These are phyloP conservation scores for Alopecurus myosuroides DNA, from an alignment of 176 grass and related monocot genomes.

Conservation along the genomic window DNA sequence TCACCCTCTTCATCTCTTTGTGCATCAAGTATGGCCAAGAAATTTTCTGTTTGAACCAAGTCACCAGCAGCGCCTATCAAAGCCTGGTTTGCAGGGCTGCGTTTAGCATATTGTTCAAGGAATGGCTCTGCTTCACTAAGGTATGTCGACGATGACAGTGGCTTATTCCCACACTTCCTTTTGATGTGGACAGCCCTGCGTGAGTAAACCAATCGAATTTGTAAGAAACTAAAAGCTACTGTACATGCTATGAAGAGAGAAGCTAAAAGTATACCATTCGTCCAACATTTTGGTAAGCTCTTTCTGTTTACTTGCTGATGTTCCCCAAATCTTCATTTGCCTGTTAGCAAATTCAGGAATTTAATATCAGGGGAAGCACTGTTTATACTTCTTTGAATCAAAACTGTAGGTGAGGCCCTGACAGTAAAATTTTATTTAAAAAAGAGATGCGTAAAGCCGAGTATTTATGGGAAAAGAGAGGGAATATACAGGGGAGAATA, in stretches of 20 bases:
- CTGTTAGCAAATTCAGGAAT: constrained; percentile 37
- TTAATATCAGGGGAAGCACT: constrained; percentile 24
- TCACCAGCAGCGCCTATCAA: constrained; percentile 86
- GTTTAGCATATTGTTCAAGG: constrained; percentile 87
- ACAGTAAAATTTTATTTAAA: background rate
- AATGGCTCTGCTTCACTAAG: constrained; percentile 94
- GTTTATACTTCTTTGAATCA: background rate
- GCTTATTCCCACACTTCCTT: constrained; percentile 76
- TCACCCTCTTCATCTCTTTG: constrained; percentile 91
- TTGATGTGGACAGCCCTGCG: constrained; percentile 79
- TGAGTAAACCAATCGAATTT: constrained; percentile 8
- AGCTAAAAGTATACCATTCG: constrained; percentile 78
- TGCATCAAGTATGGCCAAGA: constrained; percentile 71
- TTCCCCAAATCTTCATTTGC: constrained; percentile 95
- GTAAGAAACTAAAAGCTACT: background rate
- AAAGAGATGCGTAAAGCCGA: background rate
- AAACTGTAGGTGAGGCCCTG: background rate
- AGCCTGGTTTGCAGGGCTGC: constrained; percentile 74
- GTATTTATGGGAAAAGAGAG: background rate
- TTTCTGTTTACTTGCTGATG: constrained; percentile 75
- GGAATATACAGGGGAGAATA: background rate
- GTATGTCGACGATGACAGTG: constrained; percentile 69
- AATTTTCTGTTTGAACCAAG: constrained; percentile 81
- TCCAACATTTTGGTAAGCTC: constrained; percentile 97
- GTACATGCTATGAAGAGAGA: background rate